Evolutionary conservation across 2,329 filamentous ascomycete genomes (phyloP), one percentile per base, ranked within the genome.

Genomic region (Tricladium varicosporioides): DNA sequence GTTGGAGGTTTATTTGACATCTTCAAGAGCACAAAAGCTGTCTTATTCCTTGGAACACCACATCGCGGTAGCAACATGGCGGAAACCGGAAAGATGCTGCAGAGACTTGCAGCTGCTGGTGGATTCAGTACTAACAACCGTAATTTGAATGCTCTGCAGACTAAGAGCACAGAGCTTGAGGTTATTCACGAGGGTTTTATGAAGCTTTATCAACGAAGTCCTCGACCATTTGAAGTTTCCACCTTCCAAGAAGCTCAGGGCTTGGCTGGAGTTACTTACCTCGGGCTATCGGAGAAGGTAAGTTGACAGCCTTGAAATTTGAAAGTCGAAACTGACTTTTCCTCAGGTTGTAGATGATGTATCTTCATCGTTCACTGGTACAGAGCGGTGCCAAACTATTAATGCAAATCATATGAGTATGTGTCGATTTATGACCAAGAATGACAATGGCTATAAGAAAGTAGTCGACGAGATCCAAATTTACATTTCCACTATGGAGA

Each of bases 31-130:
- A 64, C 60, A 11, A 22, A 42, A 15, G 59, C 45, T 16, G 54
- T 72, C 5, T 36, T 68, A 0, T 73, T 73, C 44, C 58, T 72
- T 22, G 70, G 65, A 15, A 72, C 70, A 14, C 70, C 70, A 5
- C 68, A 73, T 51, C 57, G 59, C n/a, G 70, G 70, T 14, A 70
- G 67, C 48, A 59, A 53, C 32, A 52, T 57, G 45, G 68, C 66
- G 36, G 60, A 54, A 45, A 52, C 65, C 7, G 67, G 47, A 14
- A 63, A 56, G 22, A 33, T 69, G 16, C 32, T 68, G 4, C 61
- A 60, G 11, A 65, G 36, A 16, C 61, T 69, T 48, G 60, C 44
- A 22, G 51, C 51, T 45, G 58, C 42, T 22, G 53, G 54, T 13
- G 61, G 63, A 32, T 58, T 63, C 22, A 53, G 59, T 52, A 61